These are phyloP conservation scores for Trichoderma polysporum DNA, from an alignment of 2,329 filamentous ascomycete genomes.

Conservation along the genomic window DNA sequence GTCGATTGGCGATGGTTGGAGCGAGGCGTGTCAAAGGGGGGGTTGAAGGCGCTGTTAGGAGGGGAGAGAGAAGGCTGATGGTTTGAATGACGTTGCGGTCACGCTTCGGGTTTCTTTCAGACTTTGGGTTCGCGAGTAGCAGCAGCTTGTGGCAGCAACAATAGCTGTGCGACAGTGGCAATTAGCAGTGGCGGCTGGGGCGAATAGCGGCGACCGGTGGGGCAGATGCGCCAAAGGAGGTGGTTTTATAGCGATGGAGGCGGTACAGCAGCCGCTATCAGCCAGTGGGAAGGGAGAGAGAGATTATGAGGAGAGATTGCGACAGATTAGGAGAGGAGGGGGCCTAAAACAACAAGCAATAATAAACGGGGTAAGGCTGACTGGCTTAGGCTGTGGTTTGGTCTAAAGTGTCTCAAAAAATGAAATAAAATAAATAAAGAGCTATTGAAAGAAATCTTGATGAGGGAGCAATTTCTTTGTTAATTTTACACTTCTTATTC, in stretches of 20 bases:
- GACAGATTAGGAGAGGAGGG: constrained; percentile 4
- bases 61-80: constrained; percentile 19
- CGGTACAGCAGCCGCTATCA: background rate
- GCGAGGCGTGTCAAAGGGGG: background rate
- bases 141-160: too few species aligned
- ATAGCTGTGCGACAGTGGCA: constrained; percentile 24
- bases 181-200: constrained; percentile 2
- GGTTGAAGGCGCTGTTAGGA: background rate
- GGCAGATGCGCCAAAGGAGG: constrained; percentile 11
- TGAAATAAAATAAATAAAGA: background rate
- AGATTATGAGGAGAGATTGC: background rate
- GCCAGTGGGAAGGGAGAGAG: background rate
- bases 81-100: constrained; percentile 34
- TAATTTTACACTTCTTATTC: background rate
- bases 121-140: constrained; percentile 21
- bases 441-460: background rate
- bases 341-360: background rate
- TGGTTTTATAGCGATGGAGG: background rate
- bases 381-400: background rate
- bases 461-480: background rate
- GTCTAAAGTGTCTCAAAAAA: background rate
- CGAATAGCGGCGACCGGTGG: background rate
- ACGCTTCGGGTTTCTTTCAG: constrained; percentile 17
- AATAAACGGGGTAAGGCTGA: background rate
- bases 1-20: background rate